These are phyloP conservation scores for Umbellularia californica DNA, from an alignment of 164 flowering plant species.

Conservation along the genomic window DNA sequence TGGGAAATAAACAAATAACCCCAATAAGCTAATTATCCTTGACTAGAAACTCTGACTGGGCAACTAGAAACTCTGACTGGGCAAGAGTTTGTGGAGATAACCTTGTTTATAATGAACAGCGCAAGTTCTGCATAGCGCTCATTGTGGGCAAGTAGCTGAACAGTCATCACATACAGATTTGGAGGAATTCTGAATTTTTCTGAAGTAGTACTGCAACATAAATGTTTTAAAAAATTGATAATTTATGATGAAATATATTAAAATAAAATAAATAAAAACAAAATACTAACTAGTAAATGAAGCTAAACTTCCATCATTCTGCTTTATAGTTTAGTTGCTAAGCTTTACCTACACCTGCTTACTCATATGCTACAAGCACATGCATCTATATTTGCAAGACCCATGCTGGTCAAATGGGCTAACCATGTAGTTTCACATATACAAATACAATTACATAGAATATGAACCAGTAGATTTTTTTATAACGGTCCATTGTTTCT, in stretches of 20 bases:
- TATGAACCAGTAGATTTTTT: not conserved
- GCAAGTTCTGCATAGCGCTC: conserved; percentile 76
- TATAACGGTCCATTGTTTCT: not conserved
- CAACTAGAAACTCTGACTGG: not conserved
- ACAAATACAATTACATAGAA: not conserved
- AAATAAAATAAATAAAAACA: too few relatives aligned
- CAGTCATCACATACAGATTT: conserved; percentile 61
- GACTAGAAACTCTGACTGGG: not conserved
- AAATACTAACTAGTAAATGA: not conserved
- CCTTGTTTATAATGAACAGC: conserved; percentile 76
- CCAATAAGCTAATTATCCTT: not conserved
- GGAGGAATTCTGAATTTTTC: conserved; percentile 73
- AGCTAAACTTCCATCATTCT: not conserved
- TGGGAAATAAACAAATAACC: too few relatives aligned
- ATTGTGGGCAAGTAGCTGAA: conserved; percentile 70
- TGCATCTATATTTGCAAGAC: not conserved
- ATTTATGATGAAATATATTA: not conserved
- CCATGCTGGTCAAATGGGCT: not conserved
- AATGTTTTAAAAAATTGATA: conserved; percentile 7
- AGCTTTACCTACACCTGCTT: not conserved
- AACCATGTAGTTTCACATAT: not conserved
- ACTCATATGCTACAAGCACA: not conserved
- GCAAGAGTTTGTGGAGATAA: conserved; percentile 12
- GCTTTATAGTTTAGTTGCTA: not conserved
- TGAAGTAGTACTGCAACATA: conserved; percentile 46